Base-by-base conservation (phyloP, 140 eudicot genomes). In the Ambrosia hybrid region DNA sequence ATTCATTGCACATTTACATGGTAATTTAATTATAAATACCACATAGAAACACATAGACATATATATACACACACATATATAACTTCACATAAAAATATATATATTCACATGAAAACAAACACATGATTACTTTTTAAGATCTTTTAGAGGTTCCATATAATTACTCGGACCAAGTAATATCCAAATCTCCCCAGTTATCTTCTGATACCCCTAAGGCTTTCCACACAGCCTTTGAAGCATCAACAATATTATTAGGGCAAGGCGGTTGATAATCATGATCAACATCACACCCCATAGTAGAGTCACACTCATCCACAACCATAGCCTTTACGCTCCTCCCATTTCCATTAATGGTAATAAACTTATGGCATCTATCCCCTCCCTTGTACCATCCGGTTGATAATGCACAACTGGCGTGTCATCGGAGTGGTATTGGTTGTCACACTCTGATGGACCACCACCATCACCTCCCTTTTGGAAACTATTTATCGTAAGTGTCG, bases 231-330 rank as follows among this genome's bases (percentile, higher is more conserved):
- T 79, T 79, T 9, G 79, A 79, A 10, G 79, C 79, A 39, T 79
- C 83, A 37, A 79, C 83, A 13, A 79, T 79, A 21, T 79, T 79
- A 38, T 79, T 73, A 34, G 65, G 83, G 13, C 83, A 79, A 3
- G 83, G 83, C 11, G 79, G 79, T 53, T 79, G 79, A 64, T 79
- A 73, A 66, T 73, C 83, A 65, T 78, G 82, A 46, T 72, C 82
- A 0, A 0, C 38, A 26, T 78, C 78, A 78, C 78, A 78, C 4
- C 82, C 82, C 78, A 71, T 78, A 41, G 78, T 78, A n/a, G 82
- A 78, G 67, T 71, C 82, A 30, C 73, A 71, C 71, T 78, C 82
- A 46, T 78, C 82, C 30, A 78, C 82, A 43, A 78, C 82, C 82
- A 71, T 78, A 3, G 77, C 82, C 61, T 78, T 78, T 26, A 71